Evolutionary conservation across 768 basidiomycete genomes (phyloP).

Genomic region (Boletus tomentosulus): DNA sequence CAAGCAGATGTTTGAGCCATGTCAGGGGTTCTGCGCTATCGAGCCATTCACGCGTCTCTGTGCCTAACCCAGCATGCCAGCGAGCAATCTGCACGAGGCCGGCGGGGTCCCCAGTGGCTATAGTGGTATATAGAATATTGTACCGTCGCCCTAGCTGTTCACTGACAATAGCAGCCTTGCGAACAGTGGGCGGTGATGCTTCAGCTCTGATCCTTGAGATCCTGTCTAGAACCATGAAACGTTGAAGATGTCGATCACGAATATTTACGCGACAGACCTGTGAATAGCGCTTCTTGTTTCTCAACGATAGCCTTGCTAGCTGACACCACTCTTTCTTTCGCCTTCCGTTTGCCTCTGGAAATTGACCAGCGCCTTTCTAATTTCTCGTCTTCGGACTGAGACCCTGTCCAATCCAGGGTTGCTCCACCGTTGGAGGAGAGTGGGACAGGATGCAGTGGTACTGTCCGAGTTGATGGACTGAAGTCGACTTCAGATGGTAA

Average conservation of each 20-base stretch:
- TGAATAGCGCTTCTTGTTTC: constrained; percentile 56
- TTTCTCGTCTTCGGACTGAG: constrained; percentile 49
- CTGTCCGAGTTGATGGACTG: constrained; percentile 54
- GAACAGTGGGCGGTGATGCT: constrained; percentile 49
- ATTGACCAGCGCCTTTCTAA: constrained; percentile 63
- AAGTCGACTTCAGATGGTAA: constrained; percentile 57
- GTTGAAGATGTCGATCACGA: not conserved
- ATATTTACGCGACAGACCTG: constrained; percentile 38
- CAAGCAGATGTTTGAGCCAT: constrained; percentile 66
- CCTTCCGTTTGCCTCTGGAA: constrained; percentile 48
- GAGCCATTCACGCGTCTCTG: constrained; percentile 45
- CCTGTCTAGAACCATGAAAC: constrained; percentile 42
- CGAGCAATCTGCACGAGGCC: constrained; percentile 50
- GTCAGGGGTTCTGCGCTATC: constrained; percentile 67
- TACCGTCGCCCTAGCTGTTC: constrained; percentile 69
- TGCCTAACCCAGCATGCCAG: constrained; percentile 57
- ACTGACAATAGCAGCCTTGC: constrained; percentile 60
- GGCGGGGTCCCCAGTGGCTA: constrained; percentile 32
- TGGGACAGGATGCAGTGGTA: constrained; percentile 59
- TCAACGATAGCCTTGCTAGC: constrained; percentile 45
- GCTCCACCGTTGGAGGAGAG: constrained; percentile 63
- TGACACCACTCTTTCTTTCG: constrained; percentile 44
- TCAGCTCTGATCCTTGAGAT: constrained; percentile 49
- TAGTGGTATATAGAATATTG: constrained; percentile 42
- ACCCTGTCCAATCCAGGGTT: constrained; percentile 73